Conservation (phyloP, 495 filamentous ascomycete species). For the Penicillium canariense region DNA sequence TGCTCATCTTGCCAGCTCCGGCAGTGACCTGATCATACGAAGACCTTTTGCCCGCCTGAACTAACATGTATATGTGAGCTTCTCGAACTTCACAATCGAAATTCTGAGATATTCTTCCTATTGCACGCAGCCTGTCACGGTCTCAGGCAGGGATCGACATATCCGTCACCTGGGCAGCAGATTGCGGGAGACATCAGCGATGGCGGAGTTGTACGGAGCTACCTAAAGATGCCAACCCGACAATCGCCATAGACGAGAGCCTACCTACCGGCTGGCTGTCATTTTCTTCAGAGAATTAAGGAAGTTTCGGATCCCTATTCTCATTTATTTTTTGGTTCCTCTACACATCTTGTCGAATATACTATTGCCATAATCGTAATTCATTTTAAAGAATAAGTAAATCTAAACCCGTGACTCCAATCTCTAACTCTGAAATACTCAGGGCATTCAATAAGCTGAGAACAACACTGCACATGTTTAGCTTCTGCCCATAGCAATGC, state of each 20-base stretch:
- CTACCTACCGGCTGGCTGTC: background rate
- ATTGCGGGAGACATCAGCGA: background rate
- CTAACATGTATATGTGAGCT: no score
- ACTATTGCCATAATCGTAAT: no score
- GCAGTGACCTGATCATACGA: background rate
- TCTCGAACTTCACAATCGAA: background rate
- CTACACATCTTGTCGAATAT: background rate
- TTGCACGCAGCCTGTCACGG: background rate
- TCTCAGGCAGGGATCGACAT: background rate
- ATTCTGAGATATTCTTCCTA: background rate
- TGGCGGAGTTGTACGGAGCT: background rate
- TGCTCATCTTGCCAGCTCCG: background rate
- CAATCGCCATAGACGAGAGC: background rate
- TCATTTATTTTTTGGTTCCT: background rate
- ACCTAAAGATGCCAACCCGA: background rate
- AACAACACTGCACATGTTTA: background rate
- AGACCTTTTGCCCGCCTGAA: no score
- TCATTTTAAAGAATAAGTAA: no score
- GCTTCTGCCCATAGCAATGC: background rate
- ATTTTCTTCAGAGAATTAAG: background rate
- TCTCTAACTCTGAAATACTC: no score
- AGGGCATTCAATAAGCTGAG: background rate
- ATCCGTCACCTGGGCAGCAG: background rate
- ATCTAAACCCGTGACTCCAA: no score
- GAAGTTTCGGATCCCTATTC: background rate